These are phyloP conservation scores for Aspergillus brasiliensis DNA, from an alignment of 2,329 filamentous ascomycete species.

Conservation along the genomic window DNA sequence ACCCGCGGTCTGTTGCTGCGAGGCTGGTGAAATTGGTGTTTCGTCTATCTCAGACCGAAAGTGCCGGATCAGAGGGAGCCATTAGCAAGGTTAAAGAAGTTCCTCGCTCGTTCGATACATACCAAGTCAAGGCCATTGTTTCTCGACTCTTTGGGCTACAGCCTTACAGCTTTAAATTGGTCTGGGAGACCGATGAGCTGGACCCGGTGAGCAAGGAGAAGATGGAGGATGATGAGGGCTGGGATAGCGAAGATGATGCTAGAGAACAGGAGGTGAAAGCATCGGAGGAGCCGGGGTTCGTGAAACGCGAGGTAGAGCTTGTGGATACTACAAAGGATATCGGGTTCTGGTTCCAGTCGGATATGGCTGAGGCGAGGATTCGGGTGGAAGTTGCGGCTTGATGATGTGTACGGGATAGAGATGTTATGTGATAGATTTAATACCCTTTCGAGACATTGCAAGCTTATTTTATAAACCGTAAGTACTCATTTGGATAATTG, in stretches of 20 bases:
- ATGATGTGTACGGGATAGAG: neutral
- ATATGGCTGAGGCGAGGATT: constrained; percentile 69
- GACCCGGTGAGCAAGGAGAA: constrained; percentile 72
- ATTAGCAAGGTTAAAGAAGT: constrained; percentile 55
- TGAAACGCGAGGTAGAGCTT: constrained; percentile 78
- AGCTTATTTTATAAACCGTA: too few species aligned
- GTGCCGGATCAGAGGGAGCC: constrained; percentile 4
- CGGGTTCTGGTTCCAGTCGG: constrained; percentile 71
- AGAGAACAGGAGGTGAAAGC: constrained; percentile 45
- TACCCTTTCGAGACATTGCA: too few species aligned
- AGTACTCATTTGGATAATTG: too few species aligned
- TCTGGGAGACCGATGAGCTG: constrained; percentile 92
- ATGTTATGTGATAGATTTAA: neutral
- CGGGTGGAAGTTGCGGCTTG: constrained; percentile 60
- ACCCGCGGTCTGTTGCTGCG: constrained; percentile 81
- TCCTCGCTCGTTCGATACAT: constrained; percentile 77
- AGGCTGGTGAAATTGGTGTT: constrained; percentile 68
- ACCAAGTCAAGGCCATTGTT: constrained; percentile 77
- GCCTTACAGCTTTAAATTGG: constrained; percentile 66
- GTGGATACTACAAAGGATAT: constrained; percentile 77
- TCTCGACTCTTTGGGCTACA: constrained; percentile 67
- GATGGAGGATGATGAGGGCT: constrained; percentile 54
- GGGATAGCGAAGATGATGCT: constrained; percentile 47
- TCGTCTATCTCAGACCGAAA: constrained; percentile 47
- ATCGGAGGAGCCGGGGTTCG: constrained; percentile 53